These are phyloP conservation scores for Ormosia emarginata DNA, from an alignment of 306 rosid genomes.

Conservation along the genomic window DNA sequence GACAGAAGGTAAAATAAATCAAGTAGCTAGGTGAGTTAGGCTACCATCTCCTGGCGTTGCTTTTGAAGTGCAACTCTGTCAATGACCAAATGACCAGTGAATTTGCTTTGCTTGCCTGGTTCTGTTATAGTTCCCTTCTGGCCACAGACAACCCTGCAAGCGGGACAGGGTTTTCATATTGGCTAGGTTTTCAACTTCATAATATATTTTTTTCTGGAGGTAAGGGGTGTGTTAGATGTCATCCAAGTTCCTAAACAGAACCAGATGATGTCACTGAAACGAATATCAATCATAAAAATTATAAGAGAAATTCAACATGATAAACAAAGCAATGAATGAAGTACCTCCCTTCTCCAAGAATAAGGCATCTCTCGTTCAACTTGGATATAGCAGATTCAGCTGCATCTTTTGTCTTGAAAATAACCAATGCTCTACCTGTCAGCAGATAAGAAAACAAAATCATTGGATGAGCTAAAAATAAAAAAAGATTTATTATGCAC, in stretches of 20 bases:
- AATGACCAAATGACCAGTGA: constrained; percentile 41
- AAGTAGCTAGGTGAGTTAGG: background rate
- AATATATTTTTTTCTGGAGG: background rate
- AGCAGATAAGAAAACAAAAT: constrained; percentile 13
- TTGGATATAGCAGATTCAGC: constrained; percentile 40
- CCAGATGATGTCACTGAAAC: background rate
- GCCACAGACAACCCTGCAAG: constrained; percentile 39
- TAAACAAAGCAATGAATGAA: constrained; percentile 9
- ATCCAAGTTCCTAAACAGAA: background rate
- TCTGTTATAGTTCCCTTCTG: constrained; percentile 27
- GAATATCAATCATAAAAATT: background rate
- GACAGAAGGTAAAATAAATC: background rate
- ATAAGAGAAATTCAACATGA: background rate
- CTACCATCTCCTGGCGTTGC: constrained; percentile 41
- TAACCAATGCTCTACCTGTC: constrained; percentile 64
- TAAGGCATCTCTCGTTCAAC: constrained; percentile 47
- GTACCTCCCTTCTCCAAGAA: constrained; percentile 58
- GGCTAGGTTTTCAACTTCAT: background rate
- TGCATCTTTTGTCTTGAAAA: constrained; percentile 49
- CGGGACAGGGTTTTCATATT: background rate
- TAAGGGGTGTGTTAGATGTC: background rate
- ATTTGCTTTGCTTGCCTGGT: constrained; percentile 16
- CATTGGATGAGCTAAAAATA: background rate
- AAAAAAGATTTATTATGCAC: background rate
- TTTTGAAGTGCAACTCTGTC: background rate